Evolutionary conservation across 1,139 yeast genomes (phyloP).

Genomic region (Kodamaea alishanica): DNA sequence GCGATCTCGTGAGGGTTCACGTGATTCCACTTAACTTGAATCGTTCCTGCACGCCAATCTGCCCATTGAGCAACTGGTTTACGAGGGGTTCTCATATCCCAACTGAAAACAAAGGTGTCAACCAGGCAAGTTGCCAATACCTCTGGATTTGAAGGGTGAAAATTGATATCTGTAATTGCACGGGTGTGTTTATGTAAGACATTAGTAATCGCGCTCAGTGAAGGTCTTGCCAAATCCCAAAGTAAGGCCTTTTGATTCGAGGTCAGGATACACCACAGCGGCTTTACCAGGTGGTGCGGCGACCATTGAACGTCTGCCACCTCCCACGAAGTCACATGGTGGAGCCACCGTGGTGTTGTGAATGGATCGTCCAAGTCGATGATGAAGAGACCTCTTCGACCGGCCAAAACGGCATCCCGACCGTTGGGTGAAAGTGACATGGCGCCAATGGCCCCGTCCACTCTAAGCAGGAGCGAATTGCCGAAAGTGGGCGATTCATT

Average conservation of each 20-base stretch:
- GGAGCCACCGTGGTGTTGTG: conserved; percentile 90
- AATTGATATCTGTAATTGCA: conserved; percentile 93
- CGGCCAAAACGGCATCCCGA: conserved; percentile 89
- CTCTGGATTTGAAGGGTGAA: conserved; percentile 85
- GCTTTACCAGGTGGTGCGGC: conserved; percentile 73
- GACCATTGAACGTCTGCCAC: conserved; percentile 99
- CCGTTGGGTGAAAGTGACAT: conserved; percentile 92
- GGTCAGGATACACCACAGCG: conserved; percentile 90
- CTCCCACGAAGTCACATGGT: conserved; percentile 93
- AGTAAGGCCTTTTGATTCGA: conserved; percentile 92
- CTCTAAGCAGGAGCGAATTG: conserved; percentile 75
- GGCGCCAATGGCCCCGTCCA: conserved; percentile 92
- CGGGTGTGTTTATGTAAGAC: conserved; percentile 86
- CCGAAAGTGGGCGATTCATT: conserved; percentile 59
- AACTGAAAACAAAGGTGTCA: conserved; percentile 78
- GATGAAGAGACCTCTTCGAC: conserved; percentile 79
- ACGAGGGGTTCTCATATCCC: conserved; percentile 85
- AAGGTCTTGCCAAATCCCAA: conserved; percentile 83
- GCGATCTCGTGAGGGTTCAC: conserved; percentile 74
- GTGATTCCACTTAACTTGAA: conserved; percentile 92
- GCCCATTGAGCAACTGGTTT: conserved; percentile 75
- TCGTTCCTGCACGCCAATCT: conserved; percentile 92
- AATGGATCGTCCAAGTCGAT: conserved; percentile 95
- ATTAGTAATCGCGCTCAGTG: conserved; percentile 75
- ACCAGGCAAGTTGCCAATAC: conserved; percentile 90